phyloP scores from a whole-genome alignment of 1,139 yeast genomes.

The Saccharomyces pastorianus region DNA sequence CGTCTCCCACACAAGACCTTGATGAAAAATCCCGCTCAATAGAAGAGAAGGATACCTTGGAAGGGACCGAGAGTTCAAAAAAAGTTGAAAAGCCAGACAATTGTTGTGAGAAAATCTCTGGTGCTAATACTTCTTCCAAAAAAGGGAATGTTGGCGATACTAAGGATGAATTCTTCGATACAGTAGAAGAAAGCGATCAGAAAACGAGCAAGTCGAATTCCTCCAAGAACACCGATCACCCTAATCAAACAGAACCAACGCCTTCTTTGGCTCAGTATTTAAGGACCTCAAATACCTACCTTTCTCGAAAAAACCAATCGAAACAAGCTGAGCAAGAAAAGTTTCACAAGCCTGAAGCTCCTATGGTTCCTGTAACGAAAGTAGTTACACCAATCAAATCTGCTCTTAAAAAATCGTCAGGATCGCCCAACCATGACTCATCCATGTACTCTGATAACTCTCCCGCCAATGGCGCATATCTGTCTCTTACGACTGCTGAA shows the following conservation, averaged over 20 bases:
- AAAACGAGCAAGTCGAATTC: background rate
- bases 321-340: background rate
- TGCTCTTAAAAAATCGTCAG: conserved; percentile 47
- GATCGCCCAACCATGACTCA: conserved; percentile 8
- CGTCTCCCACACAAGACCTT: background rate
- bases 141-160: background rate
- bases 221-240: background rate
- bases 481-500: conserved; percentile 67
- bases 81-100: background rate
- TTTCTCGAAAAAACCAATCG: conserved; percentile 6
- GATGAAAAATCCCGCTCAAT: conserved; percentile 3
- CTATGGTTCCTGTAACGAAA: conserved; percentile 1
- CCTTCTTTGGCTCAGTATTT: conserved; percentile 20
- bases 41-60: background rate
- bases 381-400: conserved; percentile 46
- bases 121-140: background rate
- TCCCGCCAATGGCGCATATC: conserved; percentile 54
- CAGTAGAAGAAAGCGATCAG: background rate
- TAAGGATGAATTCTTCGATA: background rate
- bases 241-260: background rate
- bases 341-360: background rate
- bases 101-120: background rate
- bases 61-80: background rate
- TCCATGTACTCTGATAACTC: conserved; percentile 13
- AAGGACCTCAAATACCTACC: conserved; percentile 20